These are phyloP conservation scores for Agaricus sinodeliciosus DNA, from an alignment of 768 basidiomycete species.

Conservation along the genomic window DNA sequence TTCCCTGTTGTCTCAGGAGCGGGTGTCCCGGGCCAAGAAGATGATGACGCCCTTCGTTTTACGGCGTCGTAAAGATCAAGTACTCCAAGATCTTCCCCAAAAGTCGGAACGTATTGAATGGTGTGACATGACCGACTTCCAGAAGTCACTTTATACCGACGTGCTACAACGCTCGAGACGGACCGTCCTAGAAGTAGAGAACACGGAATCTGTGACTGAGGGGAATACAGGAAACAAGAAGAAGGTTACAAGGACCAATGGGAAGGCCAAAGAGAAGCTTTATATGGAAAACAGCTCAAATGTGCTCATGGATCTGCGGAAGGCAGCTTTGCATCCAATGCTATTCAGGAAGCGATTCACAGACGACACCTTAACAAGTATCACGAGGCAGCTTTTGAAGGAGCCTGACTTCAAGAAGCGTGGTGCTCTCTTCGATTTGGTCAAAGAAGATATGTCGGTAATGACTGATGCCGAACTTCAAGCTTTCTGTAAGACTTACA, in stretches of 20 bases:
- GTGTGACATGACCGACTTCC: conserved; percentile 87
- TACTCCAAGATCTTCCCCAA: conserved; percentile 86
- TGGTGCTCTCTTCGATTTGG: conserved; percentile 70
- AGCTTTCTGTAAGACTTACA: conserved; percentile 77
- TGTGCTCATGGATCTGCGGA: conserved; percentile 95
- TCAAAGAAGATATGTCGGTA: conserved; percentile 96
- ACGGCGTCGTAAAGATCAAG: conserved; percentile 95
- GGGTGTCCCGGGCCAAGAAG: conserved; percentile 92
- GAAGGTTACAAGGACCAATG: conserved; percentile 39
- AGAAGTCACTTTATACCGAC: conserved; percentile 79
- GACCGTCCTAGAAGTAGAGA: conserved; percentile 51
- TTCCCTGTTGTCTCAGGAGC: conserved; percentile 84
- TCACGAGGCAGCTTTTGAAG: conserved; percentile 80
- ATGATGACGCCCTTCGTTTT: conserved; percentile 99
- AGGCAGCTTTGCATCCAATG: conserved; percentile 96
- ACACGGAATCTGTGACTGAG: conserved; percentile 17
- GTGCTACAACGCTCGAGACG: conserved; percentile 81
- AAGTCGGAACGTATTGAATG: conserved; percentile 93
- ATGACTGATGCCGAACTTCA: conserved; percentile 98
- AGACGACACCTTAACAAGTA: conserved; percentile 63
- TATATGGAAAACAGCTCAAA: conserved; percentile 83
- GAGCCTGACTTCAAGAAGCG: conserved; percentile 89
- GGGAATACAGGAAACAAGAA: conserved; percentile 20
- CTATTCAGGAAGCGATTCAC: conserved; percentile 84
- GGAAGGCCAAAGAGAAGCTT: conserved; percentile 51